Percentiles rank a stretch among this genome's conserved stretches.
phyloP scores from a whole-genome alignment of 2,329 filamentous ascomycete species.

The Aspergillus pseudoglaucus region DNA sequence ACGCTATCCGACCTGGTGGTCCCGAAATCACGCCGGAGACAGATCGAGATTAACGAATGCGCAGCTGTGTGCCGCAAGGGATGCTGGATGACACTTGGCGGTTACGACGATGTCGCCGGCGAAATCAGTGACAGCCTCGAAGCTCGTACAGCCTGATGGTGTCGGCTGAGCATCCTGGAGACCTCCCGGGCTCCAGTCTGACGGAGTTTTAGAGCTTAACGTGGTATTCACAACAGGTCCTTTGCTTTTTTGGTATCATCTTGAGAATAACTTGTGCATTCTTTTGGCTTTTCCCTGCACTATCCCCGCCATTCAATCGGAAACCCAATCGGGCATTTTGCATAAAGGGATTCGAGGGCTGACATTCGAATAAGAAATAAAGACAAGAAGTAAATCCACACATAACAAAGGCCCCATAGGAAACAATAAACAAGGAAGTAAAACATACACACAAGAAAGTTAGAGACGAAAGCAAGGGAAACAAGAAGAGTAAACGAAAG shows the following conservation, averaged over 20 bases:
- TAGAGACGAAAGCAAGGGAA: neutral
- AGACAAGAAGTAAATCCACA: neutral
- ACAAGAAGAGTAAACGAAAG: neutral
- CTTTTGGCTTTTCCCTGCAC: neutral
- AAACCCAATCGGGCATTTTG: neutral
- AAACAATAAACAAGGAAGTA: neutral
- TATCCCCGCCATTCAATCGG: neutral
- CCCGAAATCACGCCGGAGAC: too few species aligned
- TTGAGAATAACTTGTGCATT: neutral
- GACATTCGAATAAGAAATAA: neutral
- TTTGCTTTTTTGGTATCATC: neutral
- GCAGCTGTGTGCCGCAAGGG: too few species aligned
- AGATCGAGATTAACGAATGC: too few species aligned
- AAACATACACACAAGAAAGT: neutral
- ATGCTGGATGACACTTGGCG: neutral
- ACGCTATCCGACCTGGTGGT: too few species aligned
- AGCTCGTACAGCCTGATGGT: neutral
- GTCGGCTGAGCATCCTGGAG: too few species aligned
- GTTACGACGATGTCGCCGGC: neutral
- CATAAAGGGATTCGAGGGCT: neutral
- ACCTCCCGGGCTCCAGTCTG: too few species aligned
- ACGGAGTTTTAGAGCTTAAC: neutral
- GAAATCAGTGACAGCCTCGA: too few species aligned
- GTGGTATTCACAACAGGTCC: neutral
- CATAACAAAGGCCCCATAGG: neutral